Base-by-base conservation (phyloP, 1,139 yeast genomes). In the Saccharomycopsis crataegensis region DNA sequence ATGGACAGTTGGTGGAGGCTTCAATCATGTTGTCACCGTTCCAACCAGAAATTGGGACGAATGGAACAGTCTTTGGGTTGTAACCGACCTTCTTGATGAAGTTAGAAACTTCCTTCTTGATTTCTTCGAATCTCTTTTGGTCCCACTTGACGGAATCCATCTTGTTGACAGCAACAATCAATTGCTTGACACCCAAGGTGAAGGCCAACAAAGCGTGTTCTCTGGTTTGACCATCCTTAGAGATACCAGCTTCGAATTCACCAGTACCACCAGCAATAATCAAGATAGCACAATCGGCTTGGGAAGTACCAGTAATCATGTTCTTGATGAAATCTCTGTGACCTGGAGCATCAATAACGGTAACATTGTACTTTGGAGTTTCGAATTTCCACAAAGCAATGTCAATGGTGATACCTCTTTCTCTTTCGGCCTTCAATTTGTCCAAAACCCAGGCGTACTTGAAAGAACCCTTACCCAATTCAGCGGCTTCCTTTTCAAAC, bases 401-500 rank as follows among this genome's bases (percentile, higher is more conserved):
- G 76, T 86, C 95, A 69, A 87, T 86, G 74, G 95, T 86, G 86
- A 87, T 87, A 87, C 96, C 95, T 83, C 95, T 87, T 79, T 87
- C 95, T 79, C 95, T 85, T 80, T 87, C 96, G 72, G 95, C 94
- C 89, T 87, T 87, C 70, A 88, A 80, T 78, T 88, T 88, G 82
- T 88, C 96, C 72, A 88, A 81, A 70, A 88, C 96, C 96, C 96
- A 88, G 73, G 96, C 96, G 91, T 88, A 88, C 83, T 88, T 88
- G 94, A 88, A 88, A 74, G 96, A 88, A 83, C 96, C 96, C 85
- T 87, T 88, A 76, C 96, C 96, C 75, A 88, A 86, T 79, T 88
- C 96, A 73, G 95, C 96, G 73, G 96, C 96, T 79, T 89, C 96
- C 86, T 88, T 88, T 82, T 89, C 96, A 80, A 89, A 89, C 87